Evolutionary conservation across 2,329 filamentous ascomycete genomes (phyloP), one percentile per base, ranked within the genome.

Genomic region (Alternaria rosae): DNA sequence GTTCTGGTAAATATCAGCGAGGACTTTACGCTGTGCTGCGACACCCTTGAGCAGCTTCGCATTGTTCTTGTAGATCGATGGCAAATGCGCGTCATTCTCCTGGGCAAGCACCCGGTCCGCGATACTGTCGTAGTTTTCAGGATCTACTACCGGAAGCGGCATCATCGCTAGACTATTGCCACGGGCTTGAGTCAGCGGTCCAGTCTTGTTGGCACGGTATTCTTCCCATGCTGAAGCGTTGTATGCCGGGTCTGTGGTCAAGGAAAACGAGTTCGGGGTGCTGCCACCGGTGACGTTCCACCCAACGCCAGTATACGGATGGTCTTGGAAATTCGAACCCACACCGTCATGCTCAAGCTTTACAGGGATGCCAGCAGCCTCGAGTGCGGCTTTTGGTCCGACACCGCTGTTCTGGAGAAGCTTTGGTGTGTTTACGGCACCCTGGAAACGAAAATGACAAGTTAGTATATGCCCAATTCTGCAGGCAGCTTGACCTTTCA

Each of bases 391-490:
- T 42, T 63, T 71, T 12, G 74, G 74, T 5, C 76, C 76, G 12
- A 78, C 68, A 7, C 76, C 76, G 42, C 72, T 75, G 13, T 72
- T 63, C 23, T 77, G 74, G 9, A 78, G 17, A 88, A 82, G 20
- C 88, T 78, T 74, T 85, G 86, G 3, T 84, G 88, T 8, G 85
- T 88, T 69, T 85, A 83, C 26, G 86, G 73, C 78, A 25, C 82
- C 84, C 44, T 47, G 25, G 9, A 47, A 47, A 15, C 25, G 10
- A 12, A 1, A 38, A 47, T 20, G 12, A 2, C 25, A 47, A 47
- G 25, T 47, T n/a, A 28, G 44, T 20, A 12, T 28, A 13, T 20
- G 43, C 11, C n/a, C 43, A 45, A n/a, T 4, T 21, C 10, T 25
- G 13, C n/a, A 47, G 6, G 20, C 9, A 25, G 26, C 20, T 17